These are phyloP conservation scores for Cerrena zonata DNA, from an alignment of 1,284 basidiomycete genomes.

Conservation along the genomic window DNA sequence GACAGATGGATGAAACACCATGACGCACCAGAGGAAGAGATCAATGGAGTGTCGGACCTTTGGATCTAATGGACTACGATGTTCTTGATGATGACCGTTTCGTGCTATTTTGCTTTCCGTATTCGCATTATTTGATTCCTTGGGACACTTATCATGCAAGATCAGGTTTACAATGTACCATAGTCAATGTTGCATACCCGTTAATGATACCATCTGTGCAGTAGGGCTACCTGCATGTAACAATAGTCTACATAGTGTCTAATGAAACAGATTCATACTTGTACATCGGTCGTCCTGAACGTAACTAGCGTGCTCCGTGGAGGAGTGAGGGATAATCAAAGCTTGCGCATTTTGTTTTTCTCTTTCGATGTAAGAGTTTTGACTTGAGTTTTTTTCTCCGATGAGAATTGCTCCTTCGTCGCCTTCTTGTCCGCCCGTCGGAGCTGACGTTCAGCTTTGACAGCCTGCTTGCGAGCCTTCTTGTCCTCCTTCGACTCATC, in stretches of 20 bases:
- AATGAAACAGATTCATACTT: not conserved
- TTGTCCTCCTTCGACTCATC: conserved; percentile 84
- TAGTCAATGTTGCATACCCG: not conserved
- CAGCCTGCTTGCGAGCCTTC: conserved; percentile 80
- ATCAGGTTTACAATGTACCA: not conserved
- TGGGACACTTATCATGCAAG: not conserved
- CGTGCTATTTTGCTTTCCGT: not conserved
- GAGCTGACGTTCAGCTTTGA: conserved; percentile 75
- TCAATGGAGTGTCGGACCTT: conserved; percentile 44
- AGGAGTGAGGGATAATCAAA: conserved; percentile 21
- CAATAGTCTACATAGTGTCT: not conserved
- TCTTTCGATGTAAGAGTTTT: conserved; percentile 47
- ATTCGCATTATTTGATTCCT: not conserved
- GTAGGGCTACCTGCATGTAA: not conserved
- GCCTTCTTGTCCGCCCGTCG: conserved; percentile 79
- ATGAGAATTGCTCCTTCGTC: conserved; percentile 69
- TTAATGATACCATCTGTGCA: not conserved
- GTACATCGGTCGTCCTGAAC: not conserved
- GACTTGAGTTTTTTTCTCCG: conserved; percentile 71
- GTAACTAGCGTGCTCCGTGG: too few species aligned
- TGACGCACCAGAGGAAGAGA: conserved; percentile 69
- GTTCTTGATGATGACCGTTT: too few species aligned
- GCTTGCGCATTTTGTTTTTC: conserved; percentile 27
- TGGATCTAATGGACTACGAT: conserved; percentile 47
- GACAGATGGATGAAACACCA: conserved; percentile 84